Evolutionary conservation across 2,329 filamentous ascomycete genomes (phyloP).

Genomic region (Beauveria sp.): DNA sequence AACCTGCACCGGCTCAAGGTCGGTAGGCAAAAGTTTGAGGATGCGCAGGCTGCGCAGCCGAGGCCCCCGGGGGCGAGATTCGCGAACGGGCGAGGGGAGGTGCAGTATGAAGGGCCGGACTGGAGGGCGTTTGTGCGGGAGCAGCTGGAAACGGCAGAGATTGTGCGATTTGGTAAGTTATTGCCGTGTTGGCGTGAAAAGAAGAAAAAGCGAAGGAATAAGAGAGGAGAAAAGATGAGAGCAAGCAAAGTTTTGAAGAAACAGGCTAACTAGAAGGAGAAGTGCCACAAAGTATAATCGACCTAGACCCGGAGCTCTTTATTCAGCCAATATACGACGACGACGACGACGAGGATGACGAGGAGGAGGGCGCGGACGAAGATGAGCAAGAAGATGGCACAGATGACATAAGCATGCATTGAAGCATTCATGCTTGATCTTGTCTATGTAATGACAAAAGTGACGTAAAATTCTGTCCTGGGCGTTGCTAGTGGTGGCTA

Average conservation of each 20-base stretch:
- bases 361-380: not conserved
- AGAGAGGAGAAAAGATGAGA: not conserved
- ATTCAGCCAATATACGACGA: too few relatives aligned
- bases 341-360: not conserved
- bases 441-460: too few relatives aligned
- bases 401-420: not conserved
- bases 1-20: constrained; percentile 27
- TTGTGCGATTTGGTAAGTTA: not conserved
- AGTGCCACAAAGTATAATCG: not conserved
- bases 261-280: not conserved
- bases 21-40: constrained; percentile 20
- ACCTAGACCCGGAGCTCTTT: not conserved
- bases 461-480: too few relatives aligned
- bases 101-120: constrained; percentile 27
- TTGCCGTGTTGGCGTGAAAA: not conserved
- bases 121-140: constrained; percentile 27
- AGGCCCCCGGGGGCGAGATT: not conserved
- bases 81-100: not conserved
- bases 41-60: not conserved
- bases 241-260: not conserved
- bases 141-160: constrained; percentile 13
- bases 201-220: not conserved
- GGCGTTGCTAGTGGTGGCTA: too few relatives aligned
- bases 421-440: too few relatives aligned
- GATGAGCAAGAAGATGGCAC: not conserved